These are phyloP conservation scores for Dipteronia sinensis DNA, from an alignment of 345 rosid genomes.

Conservation along the genomic window DNA sequence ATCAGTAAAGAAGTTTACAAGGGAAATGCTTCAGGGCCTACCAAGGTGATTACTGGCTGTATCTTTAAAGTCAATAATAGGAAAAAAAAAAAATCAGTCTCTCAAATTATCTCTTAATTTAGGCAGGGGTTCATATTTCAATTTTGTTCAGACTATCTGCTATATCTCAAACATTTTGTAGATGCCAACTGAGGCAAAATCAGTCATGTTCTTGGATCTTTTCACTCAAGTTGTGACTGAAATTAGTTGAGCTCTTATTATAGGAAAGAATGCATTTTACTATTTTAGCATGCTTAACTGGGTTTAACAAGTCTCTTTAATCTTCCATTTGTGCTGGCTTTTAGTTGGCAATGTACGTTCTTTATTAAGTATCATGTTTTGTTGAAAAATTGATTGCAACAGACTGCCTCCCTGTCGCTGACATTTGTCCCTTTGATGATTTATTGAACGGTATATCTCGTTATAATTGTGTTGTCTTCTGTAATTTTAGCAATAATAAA, in stretches of 20 bases:
- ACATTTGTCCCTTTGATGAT: not conserved
- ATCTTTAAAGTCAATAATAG: not conserved
- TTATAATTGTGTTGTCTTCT: not conserved
- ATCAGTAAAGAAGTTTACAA: slow-evolving; percentile 45
- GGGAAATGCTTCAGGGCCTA: slow-evolving; percentile 52
- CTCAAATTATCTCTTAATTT: not conserved
- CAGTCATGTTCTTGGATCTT: slow-evolving; percentile 4
- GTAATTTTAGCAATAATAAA: not conserved
- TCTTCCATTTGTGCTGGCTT: not conserved
- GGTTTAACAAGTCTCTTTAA: not conserved
- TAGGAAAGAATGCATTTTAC: not conserved
- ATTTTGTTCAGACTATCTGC: not conserved
- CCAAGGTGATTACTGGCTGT: slow-evolving; percentile 29
- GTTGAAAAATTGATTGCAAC: not conserved
- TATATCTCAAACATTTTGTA: not conserved
- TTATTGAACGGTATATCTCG: not conserved
- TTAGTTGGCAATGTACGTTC: not conserved
- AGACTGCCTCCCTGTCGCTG: not conserved
- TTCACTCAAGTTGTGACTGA: not conserved
- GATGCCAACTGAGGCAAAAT: not conserved
- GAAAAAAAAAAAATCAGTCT: not conserved
- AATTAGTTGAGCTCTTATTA: not conserved
- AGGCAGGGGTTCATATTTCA: not conserved
- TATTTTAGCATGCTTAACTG: not conserved
- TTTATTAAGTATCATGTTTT: not conserved